Conservation (phyloP, 257 asterid genomes). For the Orobanche coerulescens region DNA sequence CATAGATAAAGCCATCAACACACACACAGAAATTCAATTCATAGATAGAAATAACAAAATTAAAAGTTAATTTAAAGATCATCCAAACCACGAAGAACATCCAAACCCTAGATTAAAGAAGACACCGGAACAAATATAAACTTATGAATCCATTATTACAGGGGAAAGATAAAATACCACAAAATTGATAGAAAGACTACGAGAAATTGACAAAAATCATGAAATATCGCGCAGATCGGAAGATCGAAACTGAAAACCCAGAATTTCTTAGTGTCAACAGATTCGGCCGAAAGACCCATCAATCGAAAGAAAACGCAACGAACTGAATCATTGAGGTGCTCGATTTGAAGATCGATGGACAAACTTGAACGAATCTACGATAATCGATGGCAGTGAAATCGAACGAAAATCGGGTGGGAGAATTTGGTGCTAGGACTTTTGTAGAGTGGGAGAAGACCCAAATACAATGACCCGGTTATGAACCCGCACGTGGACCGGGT, state of each 20-base stretch:
- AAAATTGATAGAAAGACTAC: background rate
- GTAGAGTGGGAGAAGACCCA: conserved; percentile 34
- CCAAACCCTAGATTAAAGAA: conserved; percentile 38
- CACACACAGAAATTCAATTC: conserved; percentile 16
- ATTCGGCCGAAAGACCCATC: conserved; percentile 20
- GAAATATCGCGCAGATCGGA: conserved; percentile 28
- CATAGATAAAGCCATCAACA: background rate
- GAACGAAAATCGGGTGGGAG: conserved; percentile 27
- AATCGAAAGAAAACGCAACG: conserved; percentile 27
- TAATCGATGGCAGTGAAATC: background rate
- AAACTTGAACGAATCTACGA: conserved; percentile 15
- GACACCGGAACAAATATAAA: conserved; percentile 10
- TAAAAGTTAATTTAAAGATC: conserved; percentile 33
- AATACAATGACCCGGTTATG: conserved; percentile 29
- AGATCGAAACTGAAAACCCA: conserved; percentile 27
- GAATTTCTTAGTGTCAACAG: conserved; percentile 19
- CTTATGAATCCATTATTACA: background rate
- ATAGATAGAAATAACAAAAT: conserved; percentile 20
- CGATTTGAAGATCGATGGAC: conserved; percentile 21
- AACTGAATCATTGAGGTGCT: conserved; percentile 16
- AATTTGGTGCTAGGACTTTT: conserved; percentile 29
- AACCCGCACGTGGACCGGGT: conserved; percentile 23
- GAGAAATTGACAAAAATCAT: background rate
- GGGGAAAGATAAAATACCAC: conserved; percentile 16
- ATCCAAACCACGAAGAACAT: conserved; percentile 17